Evolutionary conservation across 2,329 filamentous ascomycete species (phyloP).

Genomic region (Xylariaceae sp.): DNA sequence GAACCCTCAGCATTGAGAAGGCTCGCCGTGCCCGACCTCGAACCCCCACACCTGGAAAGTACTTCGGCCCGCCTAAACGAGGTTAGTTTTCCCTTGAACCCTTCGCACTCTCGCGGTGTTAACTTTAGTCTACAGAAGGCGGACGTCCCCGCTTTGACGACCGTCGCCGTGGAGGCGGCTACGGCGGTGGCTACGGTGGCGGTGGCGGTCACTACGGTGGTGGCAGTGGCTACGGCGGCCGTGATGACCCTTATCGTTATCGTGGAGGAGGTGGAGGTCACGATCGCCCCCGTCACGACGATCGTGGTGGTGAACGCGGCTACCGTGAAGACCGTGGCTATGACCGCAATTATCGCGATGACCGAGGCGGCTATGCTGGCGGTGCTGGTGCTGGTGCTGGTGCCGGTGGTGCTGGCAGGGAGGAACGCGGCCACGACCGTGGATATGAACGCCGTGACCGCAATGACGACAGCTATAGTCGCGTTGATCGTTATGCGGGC

Average conservation of each 20-base stretch:
- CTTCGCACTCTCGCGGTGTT: constrained; percentile 14
- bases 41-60: constrained; percentile 97
- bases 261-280: constrained; percentile 57
- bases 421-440: constrained; percentile 54
- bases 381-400: constrained; percentile 20
- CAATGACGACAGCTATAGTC: constrained; percentile 38
- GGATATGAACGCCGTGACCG: constrained; percentile 58
- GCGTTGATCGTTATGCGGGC: constrained; percentile 40
- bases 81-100: constrained; percentile 63
- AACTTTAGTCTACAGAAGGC: constrained; percentile 43
- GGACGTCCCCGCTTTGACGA: constrained; percentile 52
- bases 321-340: constrained; percentile 53
- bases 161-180: constrained; percentile 53
- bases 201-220: constrained; percentile 30
- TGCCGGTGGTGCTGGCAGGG: constrained; percentile 28
- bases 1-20: constrained; percentile 98
- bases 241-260: constrained; percentile 65
- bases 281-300: constrained; percentile 46
- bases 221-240: constrained; percentile 55
- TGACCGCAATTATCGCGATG: constrained; percentile 47
- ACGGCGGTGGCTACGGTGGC: constrained; percentile 54
- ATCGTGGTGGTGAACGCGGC: constrained; percentile 55
- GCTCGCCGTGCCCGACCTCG: constrained; percentile 92
- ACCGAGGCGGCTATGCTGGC: constrained; percentile 46
- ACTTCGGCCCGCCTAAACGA: constrained; percentile 98